A percentile compares a stretch with the other conserved stretches of the same genome.
Evolutionary conservation across 306 rosid genomes (phyloP).

Genomic region (Corylus avellana): DNA sequence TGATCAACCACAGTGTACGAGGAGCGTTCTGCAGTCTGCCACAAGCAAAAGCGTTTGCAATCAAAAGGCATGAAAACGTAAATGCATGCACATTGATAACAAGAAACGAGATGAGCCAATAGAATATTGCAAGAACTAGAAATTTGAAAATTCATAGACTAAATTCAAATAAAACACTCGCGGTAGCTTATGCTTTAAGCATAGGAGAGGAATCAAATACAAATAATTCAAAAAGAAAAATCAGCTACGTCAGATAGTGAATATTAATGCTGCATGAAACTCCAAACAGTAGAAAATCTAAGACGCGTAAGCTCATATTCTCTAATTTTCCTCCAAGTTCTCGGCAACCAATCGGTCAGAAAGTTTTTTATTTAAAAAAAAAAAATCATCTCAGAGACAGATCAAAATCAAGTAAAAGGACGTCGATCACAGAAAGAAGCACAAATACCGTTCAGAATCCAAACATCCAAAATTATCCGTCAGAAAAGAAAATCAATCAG

Average conservation of each 20-base stretch:
- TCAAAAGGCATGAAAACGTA: not conserved
- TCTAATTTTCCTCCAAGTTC: constrained; percentile 6
- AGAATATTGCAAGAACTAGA: not conserved
- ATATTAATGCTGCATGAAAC: not conserved
- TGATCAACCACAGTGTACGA: constrained; percentile 92
- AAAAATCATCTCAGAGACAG: not conserved
- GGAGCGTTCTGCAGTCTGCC: constrained; percentile 61
- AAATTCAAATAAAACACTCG: not conserved
- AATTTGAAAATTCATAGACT: not conserved
- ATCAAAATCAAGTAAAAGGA: not conserved
- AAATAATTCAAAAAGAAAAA: not conserved
- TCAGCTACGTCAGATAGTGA: not conserved
- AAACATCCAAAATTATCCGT: not conserved
- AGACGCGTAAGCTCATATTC: not conserved
- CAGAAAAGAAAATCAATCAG: not conserved
- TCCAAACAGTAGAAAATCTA: not conserved
- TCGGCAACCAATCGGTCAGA: constrained; percentile 6
- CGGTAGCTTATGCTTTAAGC: not conserved
- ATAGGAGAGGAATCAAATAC: not conserved
- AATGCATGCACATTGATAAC: not conserved
- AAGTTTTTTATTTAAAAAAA: not conserved
- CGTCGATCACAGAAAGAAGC: not conserved
- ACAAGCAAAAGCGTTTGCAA: constrained; percentile 11
- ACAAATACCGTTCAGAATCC: not conserved
- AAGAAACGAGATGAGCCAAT: not conserved